Evolutionary conservation across 2,329 filamentous ascomycete species (phyloP).

Genomic region (Zymoseptoria brevis): DNA sequence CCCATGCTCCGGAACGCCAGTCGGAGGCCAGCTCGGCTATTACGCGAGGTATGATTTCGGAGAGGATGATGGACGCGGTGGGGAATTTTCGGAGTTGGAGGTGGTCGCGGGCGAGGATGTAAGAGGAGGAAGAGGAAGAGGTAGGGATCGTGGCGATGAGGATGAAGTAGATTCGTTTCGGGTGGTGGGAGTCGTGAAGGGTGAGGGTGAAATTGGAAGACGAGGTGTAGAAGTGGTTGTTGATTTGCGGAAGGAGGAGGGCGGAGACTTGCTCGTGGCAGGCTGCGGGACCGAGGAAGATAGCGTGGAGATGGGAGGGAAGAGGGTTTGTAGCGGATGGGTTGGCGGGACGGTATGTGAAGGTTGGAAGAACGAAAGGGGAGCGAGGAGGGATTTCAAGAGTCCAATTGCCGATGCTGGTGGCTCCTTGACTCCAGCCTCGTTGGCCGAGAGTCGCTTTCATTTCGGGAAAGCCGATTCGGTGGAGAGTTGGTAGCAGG

Average conservation of each 20-base stretch:
- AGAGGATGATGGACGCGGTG: conserved; percentile 9
- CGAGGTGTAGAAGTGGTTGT: conserved; percentile 7
- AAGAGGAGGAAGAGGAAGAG: conserved; percentile 7
- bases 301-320: conserved; percentile 24
- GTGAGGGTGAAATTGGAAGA: conserved; percentile 7
- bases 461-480: conserved; percentile 44
- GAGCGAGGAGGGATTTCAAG: conserved; percentile 41
- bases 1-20: conserved; percentile 39
- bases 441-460: conserved; percentile 37
- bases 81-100: conserved; percentile 37
- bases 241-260: conserved; percentile 6
- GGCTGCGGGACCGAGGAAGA: conserved; percentile 31
- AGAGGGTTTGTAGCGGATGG: background rate
- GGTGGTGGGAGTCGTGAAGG: conserved; percentile 18
- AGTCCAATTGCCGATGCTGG: conserved; percentile 42
- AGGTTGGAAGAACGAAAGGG: conserved; percentile 26
- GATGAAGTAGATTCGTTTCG: conserved; percentile 43
- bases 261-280: conserved; percentile 24
- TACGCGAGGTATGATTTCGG: conserved; percentile 37
- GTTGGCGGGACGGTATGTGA: conserved; percentile 28
- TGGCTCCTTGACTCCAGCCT: conserved; percentile 46
- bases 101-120: conserved; percentile 45
- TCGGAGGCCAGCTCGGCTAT: conserved; percentile 40
- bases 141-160: conserved; percentile 40
- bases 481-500: conserved; percentile 45